Evolutionary conservation across 2,329 filamentous ascomycete genomes (phyloP), one percentile per base, ranked within the genome.

Genomic region (Dactylellina cionopaga): DNA sequence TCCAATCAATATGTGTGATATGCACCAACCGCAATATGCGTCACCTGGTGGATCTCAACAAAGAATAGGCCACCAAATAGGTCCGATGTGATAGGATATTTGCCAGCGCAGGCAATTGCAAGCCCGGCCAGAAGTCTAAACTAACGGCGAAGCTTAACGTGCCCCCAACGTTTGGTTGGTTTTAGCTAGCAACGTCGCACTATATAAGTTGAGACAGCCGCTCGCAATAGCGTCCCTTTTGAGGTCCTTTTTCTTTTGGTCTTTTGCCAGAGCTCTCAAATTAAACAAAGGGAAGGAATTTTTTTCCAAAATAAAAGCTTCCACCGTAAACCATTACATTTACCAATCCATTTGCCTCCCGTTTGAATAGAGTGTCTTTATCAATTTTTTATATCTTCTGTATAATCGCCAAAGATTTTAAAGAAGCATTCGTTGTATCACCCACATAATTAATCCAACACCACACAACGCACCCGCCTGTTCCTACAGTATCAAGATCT

Each of bases 131-230:
- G 27, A n/a, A 47, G 46, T 33, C 33, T 65, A 44, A 54, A 37
- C 19, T 49, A 56, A 65, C 46, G 59, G 59, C 25, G 33, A 55
- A 64, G 37, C 46, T 47, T 54, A 47, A 55, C 39, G 9, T 19
- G 13, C 7, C 29, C 60, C 60, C 60, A 56, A 51, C 62, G 58
- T 31, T 51, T 25, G 39, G 44, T 35, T 13, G 5, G 55, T 43
- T 60, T 31, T 56, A 56, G 60, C 47, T 65, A 24, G 51, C 49
- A 47, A 47, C 51, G 52, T 66, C 43, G 51, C 62, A 68, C 63
- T 68, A 68, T 68, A 68, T 68, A 68, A 68, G 54, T 68, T 68
- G 63, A 68, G 63, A 68, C 63, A 68, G 31, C 54, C 54, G 63
- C 63, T 68, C 63, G 19, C 37, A 52, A 59, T 59, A 60, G 54